These are phyloP conservation scores for Arachis hypogaea DNA, from an alignment of 306 rosid genomes.

Conservation along the genomic window DNA sequence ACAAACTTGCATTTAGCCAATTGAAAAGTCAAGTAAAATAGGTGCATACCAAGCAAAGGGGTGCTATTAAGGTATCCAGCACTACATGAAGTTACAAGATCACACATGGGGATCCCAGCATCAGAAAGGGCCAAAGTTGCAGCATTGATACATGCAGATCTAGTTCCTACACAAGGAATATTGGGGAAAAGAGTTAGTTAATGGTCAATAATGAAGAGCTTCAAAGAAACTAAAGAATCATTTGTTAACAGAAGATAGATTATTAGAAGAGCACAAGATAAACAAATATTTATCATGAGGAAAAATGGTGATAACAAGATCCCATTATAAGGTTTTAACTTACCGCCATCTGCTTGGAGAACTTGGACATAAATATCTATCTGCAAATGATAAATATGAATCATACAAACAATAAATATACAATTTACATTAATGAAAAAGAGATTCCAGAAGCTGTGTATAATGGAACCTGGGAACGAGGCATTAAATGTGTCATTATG, in stretches of 20 bases:
- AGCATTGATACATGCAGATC: slow-evolving; percentile 97
- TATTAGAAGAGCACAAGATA: slow-evolving; percentile 26
- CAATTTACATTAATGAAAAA: not conserved
- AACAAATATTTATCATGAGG: slow-evolving; percentile 2
- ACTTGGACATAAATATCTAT: slow-evolving; percentile 93
- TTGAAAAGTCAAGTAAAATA: slow-evolving; percentile 27
- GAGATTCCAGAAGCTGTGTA: slow-evolving; percentile 33
- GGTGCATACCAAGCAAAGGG: slow-evolving; percentile 73
- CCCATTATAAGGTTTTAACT: slow-evolving; percentile 19
- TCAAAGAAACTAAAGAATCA: not conserved
- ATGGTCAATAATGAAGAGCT: slow-evolving; percentile 13
- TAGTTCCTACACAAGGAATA: slow-evolving; percentile 62
- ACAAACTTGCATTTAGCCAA: slow-evolving; percentile 6
- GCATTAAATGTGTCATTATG: slow-evolving; percentile 85
- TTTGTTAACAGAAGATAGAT: slow-evolving; percentile 1
- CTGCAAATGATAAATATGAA: slow-evolving; percentile 48
- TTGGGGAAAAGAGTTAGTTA: slow-evolving; percentile 21
- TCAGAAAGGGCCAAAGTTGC: slow-evolving; percentile 95
- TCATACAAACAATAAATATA: slow-evolving; percentile 32
- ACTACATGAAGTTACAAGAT: slow-evolving; percentile 91
- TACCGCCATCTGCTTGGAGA: slow-evolving; percentile 98
- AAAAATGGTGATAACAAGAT: slow-evolving; percentile 22
- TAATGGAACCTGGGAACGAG: slow-evolving; percentile 80
- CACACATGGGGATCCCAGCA: slow-evolving; percentile 96
- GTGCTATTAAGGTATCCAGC: slow-evolving; percentile 90